Conservation (phyloP, 768 basidiomycete species). For the Solioccasus polychromus region DNA sequence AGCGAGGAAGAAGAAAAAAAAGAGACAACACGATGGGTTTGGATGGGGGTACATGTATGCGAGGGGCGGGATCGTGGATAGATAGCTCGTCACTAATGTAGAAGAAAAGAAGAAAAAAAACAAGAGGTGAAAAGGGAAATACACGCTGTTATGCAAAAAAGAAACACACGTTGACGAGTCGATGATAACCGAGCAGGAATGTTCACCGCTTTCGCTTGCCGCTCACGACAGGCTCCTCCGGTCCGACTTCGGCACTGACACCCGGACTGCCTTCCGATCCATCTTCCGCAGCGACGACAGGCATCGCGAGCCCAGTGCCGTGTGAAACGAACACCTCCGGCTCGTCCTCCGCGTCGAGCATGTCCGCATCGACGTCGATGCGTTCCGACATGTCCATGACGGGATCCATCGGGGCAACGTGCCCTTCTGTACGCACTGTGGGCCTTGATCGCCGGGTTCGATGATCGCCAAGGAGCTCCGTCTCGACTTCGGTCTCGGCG, state of each 20-base stretch:
- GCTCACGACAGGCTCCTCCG: constrained; percentile 20
- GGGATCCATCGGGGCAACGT: constrained; percentile 11
- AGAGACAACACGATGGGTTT: too few relatives aligned
- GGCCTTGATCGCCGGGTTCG: constrained; percentile 19
- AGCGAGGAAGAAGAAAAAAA: too few relatives aligned
- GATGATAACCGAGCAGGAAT: too few relatives aligned
- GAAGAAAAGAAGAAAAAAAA: too few relatives aligned
- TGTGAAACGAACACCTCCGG: too few relatives aligned
- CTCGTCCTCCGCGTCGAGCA: constrained; percentile 25
- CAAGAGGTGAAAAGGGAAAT: too few relatives aligned
- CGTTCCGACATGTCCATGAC: constrained; percentile 9
- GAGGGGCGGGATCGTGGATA: too few relatives aligned
- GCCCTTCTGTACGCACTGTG: constrained; percentile 28
- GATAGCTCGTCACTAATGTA: too few relatives aligned
- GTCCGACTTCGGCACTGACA: too few relatives aligned
- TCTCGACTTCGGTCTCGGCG: constrained; percentile 34
- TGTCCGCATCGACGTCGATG: constrained; percentile 24
- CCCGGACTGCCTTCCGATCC: constrained; percentile 16
- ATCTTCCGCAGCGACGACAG: constrained; percentile 16
- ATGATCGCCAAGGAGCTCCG: constrained; percentile 16
- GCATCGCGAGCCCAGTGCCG: constrained; percentile 3
- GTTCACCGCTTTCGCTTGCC: constrained; percentile 27
- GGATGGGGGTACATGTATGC: too few relatives aligned
- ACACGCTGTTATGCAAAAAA: too few relatives aligned
- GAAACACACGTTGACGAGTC: too few relatives aligned